These are phyloP conservation scores for Cymodocea nodosa DNA, from an alignment of 116 monocot genomes.

Conservation along the genomic window DNA sequence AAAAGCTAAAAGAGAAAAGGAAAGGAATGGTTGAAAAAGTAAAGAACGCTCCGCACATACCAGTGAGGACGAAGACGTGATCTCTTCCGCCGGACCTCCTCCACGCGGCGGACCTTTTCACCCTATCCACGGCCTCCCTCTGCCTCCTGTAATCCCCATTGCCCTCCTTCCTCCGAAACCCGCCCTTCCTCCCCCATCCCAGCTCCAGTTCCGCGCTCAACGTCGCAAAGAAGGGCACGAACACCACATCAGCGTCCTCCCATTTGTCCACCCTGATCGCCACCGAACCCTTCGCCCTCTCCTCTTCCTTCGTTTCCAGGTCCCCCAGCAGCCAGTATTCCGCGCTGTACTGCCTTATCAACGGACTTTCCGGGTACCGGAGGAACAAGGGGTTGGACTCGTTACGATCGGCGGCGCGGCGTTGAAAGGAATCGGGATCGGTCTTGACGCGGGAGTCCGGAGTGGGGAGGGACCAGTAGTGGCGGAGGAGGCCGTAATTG, in stretches of 20 bases:
- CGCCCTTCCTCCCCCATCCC: slow-evolving; percentile 74
- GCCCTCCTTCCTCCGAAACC: slow-evolving; percentile 60
- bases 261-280: slow-evolving; percentile 33
- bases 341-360: slow-evolving; percentile 83
- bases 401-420: not conserved
- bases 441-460: slow-evolving; percentile 55
- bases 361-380: slow-evolving; percentile 60
- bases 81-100: slow-evolving; percentile 72
- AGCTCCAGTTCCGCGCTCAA: slow-evolving; percentile 92
- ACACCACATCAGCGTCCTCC: slow-evolving; percentile 57
- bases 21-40: not conserved
- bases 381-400: not conserved
- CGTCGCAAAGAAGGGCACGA: slow-evolving; percentile 91
- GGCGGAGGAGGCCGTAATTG: slow-evolving; percentile 79
- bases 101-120: slow-evolving; percentile 59
- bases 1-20: not conserved
- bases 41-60: slow-evolving; percentile 11
- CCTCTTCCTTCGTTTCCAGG: slow-evolving; percentile 33
- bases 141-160: slow-evolving; percentile 79
- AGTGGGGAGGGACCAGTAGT: slow-evolving; percentile 58
- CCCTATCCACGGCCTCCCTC: slow-evolving; percentile 64
- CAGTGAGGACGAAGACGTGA: slow-evolving; percentile 91
- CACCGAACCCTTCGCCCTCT: slow-evolving; percentile 15
- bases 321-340: slow-evolving; percentile 85
- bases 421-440: slow-evolving; percentile 30